Percentiles rank a stretch among this genome's conserved stretches.
These are phyloP conservation scores for Leccinum fibrillosum DNA, from an alignment of 768 basidiomycete species.

Conservation along the genomic window DNA sequence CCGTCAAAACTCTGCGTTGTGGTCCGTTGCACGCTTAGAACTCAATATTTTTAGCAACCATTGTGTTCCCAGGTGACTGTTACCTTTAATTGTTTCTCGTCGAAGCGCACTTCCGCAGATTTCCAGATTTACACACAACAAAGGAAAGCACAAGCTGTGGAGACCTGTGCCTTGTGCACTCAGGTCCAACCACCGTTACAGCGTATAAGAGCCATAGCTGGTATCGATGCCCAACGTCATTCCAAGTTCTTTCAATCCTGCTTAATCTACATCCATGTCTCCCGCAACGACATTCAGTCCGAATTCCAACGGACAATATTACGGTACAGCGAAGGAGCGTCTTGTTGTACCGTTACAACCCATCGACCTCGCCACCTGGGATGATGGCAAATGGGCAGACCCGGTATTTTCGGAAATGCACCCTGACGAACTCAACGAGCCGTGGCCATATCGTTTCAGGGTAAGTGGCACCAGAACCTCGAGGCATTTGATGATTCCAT, in stretches of 20 bases:
- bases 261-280: constrained; percentile 4
- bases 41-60: neutral
- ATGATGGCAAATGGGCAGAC: constrained; percentile 23
- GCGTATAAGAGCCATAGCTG: constrained; percentile 7
- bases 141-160: constrained; percentile 15
- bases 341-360: constrained; percentile 5
- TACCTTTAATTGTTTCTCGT: constrained; percentile 9
- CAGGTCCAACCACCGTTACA: neutral
- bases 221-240: neutral
- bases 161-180: constrained; percentile 12
- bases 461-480: constrained; percentile 11
- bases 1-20: constrained; percentile 2
- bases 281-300: neutral
- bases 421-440: constrained; percentile 46
- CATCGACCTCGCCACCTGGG: constrained; percentile 27
- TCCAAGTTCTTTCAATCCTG: neutral
- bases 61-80: constrained; percentile 5
- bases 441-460: constrained; percentile 52
- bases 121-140: constrained; percentile 14
- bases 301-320: neutral
- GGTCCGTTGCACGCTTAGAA: neutral
- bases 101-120: constrained; percentile 8
- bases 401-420: constrained; percentile 21
- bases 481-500: neutral
- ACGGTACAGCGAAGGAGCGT: neutral